These are phyloP conservation scores for Corylus americana DNA, from an alignment of 306 rosid species.

Conservation along the genomic window DNA sequence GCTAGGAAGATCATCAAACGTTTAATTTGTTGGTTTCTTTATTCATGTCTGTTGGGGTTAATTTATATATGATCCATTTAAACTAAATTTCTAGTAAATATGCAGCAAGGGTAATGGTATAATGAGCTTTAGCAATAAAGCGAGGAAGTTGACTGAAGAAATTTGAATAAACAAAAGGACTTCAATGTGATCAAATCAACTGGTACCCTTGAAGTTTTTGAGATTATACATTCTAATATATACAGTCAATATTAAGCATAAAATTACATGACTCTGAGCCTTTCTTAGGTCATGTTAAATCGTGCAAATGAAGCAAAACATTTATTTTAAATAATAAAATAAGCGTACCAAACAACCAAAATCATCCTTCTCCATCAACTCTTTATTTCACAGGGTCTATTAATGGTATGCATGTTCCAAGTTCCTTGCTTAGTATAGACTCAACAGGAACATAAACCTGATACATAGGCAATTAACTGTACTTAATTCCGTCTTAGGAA, in stretches of 20 bases:
- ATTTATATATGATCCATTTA: too few species aligned
- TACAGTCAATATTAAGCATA: background rate
- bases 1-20: too few species aligned
- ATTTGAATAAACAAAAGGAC: background rate
- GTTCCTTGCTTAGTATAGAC: background rate
- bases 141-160: too few species aligned
- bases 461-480: background rate
- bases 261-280: background rate
- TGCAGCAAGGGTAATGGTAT: too few species aligned
- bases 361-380: background rate
- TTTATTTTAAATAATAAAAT: background rate
- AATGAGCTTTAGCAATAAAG: too few species aligned
- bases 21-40: too few species aligned
- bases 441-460: background rate
- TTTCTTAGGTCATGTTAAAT: background rate
- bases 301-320: slow-evolving; percentile 3
- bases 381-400: background rate
- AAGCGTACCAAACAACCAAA: background rate
- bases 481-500: background rate
- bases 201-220: too few species aligned
- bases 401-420: background rate
- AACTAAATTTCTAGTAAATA: too few species aligned
- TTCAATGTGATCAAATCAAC: too few species aligned
- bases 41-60: too few species aligned
- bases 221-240: too few species aligned